Base-by-base conservation (phyloP, 768 basidiomycete genomes). In the Harrya chromipes region DNA sequence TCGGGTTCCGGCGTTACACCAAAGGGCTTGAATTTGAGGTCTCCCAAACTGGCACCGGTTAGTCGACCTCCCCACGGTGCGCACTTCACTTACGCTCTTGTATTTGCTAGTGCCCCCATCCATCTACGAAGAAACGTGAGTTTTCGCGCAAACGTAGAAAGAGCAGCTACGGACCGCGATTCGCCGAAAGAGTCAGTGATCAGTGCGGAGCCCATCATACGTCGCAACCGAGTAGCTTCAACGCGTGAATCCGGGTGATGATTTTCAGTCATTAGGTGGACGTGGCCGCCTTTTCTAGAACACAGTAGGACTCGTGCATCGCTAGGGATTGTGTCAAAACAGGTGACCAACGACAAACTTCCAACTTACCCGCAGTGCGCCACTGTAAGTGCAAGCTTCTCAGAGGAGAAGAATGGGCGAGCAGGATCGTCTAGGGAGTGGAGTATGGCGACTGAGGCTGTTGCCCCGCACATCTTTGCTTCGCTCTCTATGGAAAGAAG, bases 131-230 rank as follows among this genome's bases (percentile, higher is more conserved):
- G 26, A 9, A 14, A 31, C 33, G 24, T 52, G 47, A 47, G 44
- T 21, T 4, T 14, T 38, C 26, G 27, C 26, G 24, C 31, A 45
- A 50, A 45, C 12, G 17, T n/a, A 29, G 26, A 21, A 11, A 23
- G 21, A 19, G 47, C 17, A 4, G 27, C 7, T 19, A 62, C 72
- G 69, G 65, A 90, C 83, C 94, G 75, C 26, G 85, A 82, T 75
- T 98, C 94, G 7, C 95, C 94, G 60, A 90, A 98, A 6, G 92
- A 94, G 65, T 98, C 95, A 2, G 90, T 90, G 38, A 97, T 88
- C 23, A 95, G 69, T 4, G 89, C 86, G 9, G 86, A 85, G 11
- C 93, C 88, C 83, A 90, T 93, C 82, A 93, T 89, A 46, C 89
- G 79, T 27, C 94, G 80, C 46, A 99, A 71, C 38, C 97, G 77